Base-by-base conservation (phyloP, 2,329 filamentous ascomycete species). In the Sporothrix brasiliensis region DNA sequence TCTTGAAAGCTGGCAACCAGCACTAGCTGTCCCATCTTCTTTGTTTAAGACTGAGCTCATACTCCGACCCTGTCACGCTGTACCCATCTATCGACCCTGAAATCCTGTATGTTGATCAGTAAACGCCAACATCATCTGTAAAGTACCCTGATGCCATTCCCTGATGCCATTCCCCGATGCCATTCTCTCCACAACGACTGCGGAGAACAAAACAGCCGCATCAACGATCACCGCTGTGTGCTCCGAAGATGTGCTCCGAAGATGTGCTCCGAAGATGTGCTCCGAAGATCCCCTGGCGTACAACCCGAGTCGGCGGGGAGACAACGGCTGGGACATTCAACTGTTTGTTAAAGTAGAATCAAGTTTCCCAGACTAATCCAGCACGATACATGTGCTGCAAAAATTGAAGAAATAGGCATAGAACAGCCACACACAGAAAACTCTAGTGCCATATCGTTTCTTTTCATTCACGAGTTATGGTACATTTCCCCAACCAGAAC, bases 401-500 rank as follows among this genome's bases (percentile, higher is more conserved):
- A 39, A n/a, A 39, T 3, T n/a, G 4, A 7, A 44, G 21, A 6
- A 24, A 61, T 34, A 34, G 56, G 11, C 56, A 61, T 61, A 61
- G 56, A 44, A 61, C 44, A 41, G 56, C n/a, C 56, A 44, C 56
- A 61, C 24, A 24, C 24, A 10, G 41, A 60, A 44, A 41, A 60
- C n/a, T 24, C 14, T 61, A 61, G 34, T 61, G 19, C 7, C 56
- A 44, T 24, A n/a, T 21, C 13, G 24, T 39, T 21, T 44, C 44
- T 21, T 41, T 61, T 61, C 56, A 44, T 61, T 21, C n/a, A 61
- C 34, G 4, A 34, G 34, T 34, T 34, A 5, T 34, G 14, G 34
- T 41, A 24, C n/a, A 16, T 58, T 39, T 39, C 54, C 56, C 58
- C 58, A 63, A 63, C 58, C 52, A 68, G 52, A 68, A 58, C 19